Evolutionary conservation across 345 rosid species (phyloP).

Genomic region (Psidium guajava): DNA sequence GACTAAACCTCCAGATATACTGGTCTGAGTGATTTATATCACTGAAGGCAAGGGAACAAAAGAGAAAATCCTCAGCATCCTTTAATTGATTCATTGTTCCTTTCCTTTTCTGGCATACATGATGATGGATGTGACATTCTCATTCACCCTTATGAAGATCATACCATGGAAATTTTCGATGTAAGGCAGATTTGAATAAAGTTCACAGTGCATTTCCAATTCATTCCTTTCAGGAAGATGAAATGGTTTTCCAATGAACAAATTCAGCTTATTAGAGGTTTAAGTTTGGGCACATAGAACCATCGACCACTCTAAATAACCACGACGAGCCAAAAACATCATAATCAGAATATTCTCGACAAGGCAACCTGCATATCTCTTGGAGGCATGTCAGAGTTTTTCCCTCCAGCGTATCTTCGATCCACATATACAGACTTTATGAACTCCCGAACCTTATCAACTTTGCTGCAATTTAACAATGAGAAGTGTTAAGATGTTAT

Average conservation of each 20-base stretch:
- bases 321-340: not conserved
- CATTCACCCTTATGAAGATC: not conserved
- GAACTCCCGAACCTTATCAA: conserved; percentile 66
- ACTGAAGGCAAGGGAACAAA: not conserved
- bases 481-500: not conserved
- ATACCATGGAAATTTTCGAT: not conserved
- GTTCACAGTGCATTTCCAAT: not conserved
- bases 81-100: not conserved
- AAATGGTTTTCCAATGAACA: not conserved
- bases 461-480: conserved; percentile 45
- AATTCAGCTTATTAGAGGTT: not conserved
- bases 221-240: not conserved
- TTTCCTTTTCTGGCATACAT: not conserved
- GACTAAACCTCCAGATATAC: not conserved
- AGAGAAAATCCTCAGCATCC: not conserved
- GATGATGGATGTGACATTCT: not conserved
- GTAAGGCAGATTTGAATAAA: not conserved
- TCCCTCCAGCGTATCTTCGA: conserved; percentile 67
- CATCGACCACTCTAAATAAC: not conserved
- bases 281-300: not conserved
- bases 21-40: not conserved
- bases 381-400: conserved; percentile 55
- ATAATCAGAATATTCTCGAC: not conserved
- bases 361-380: conserved; percentile 58
- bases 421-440: conserved; percentile 79